A percentile compares a stretch with the other conserved stretches of the same genome.
Evolutionary conservation across 2,329 filamentous ascomycete species (phyloP).

Genomic region (Fusarium guadeloupense): DNA sequence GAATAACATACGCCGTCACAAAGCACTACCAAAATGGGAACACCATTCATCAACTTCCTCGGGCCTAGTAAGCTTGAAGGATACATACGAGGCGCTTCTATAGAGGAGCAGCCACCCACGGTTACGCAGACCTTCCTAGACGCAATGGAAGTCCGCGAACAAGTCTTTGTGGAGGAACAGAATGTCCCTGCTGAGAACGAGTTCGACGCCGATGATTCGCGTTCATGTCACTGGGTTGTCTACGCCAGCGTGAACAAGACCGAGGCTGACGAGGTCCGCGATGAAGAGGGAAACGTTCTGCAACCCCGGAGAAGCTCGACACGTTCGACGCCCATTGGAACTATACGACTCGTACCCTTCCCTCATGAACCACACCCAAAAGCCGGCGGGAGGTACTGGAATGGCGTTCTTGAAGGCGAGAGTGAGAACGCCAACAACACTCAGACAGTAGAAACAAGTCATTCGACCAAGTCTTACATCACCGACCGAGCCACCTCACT

Average conservation of each 20-base stretch:
- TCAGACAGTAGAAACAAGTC: background rate
- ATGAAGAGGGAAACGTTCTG: conserved; percentile 54
- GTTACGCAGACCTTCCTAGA: conserved; percentile 68
- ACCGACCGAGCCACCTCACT: conserved; percentile 59
- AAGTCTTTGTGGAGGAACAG: conserved; percentile 71
- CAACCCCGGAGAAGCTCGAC: conserved; percentile 57
- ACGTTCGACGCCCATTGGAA: conserved; percentile 68
- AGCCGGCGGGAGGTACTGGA: conserved; percentile 59
- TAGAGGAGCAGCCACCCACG: conserved; percentile 55
- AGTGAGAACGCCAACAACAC: background rate
- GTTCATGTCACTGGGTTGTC: conserved; percentile 87
- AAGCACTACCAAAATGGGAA: conserved; percentile 53
- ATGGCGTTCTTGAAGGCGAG: conserved; percentile 51
- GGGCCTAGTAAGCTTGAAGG: conserved; percentile 60
- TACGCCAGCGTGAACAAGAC: conserved; percentile 71
- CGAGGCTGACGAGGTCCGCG: conserved; percentile 54
- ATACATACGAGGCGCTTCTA: conserved; percentile 54
- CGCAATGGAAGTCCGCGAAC: conserved; percentile 69
- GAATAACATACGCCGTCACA: background rate
- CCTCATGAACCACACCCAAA: conserved; percentile 74
- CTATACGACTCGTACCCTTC: conserved; percentile 82
- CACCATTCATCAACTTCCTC: conserved; percentile 59
- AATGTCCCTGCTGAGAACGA: conserved; percentile 71
- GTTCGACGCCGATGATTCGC: conserved; percentile 80
- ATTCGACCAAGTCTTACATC: conserved; percentile 32